Conservation (phyloP, 345 rosid genomes). For the Dimocarpus longan region DNA sequence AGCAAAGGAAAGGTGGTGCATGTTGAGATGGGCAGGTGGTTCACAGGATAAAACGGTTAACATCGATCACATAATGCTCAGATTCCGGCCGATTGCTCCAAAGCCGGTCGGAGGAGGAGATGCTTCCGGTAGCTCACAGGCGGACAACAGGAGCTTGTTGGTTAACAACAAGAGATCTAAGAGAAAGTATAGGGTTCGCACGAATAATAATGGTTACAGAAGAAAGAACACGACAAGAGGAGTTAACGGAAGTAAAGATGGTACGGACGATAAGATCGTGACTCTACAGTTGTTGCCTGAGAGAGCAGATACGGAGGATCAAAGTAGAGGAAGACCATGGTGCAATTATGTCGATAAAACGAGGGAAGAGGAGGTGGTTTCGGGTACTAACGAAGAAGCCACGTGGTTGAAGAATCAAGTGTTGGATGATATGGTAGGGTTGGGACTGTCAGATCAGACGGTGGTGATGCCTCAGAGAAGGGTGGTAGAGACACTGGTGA, state of each 20-base stretch:
- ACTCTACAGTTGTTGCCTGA: constrained; percentile 67
- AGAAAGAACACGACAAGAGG: constrained; percentile 25
- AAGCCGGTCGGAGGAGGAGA: constrained; percentile 52
- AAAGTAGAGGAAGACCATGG: constrained; percentile 23
- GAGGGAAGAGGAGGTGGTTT: constrained; percentile 11
- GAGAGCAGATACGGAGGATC: constrained; percentile 25
- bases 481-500: constrained; percentile 60
- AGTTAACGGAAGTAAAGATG: constrained; percentile 19
- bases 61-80: constrained; percentile 61
- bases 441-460: constrained; percentile 26
- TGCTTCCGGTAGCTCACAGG: constrained; percentile 15
- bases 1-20: constrained; percentile 22
- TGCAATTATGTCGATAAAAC: constrained; percentile 29
- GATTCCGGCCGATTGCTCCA: constrained; percentile 92
- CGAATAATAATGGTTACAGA: constrained; percentile 30
- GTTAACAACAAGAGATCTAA: constrained; percentile 44
- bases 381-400: constrained; percentile 14
- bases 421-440: constrained; percentile 1
- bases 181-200: constrained; percentile 74
- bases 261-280: constrained; percentile 19
- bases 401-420: constrained; percentile 19
- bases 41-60: constrained; percentile 42
- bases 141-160: constrained; percentile 26
- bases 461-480: constrained; percentile 15
- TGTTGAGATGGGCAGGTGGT: constrained; percentile 26